Evolutionary conservation across 73 alveolate species (phyloP).

Genomic region (Paramecium caudatum): DNA sequence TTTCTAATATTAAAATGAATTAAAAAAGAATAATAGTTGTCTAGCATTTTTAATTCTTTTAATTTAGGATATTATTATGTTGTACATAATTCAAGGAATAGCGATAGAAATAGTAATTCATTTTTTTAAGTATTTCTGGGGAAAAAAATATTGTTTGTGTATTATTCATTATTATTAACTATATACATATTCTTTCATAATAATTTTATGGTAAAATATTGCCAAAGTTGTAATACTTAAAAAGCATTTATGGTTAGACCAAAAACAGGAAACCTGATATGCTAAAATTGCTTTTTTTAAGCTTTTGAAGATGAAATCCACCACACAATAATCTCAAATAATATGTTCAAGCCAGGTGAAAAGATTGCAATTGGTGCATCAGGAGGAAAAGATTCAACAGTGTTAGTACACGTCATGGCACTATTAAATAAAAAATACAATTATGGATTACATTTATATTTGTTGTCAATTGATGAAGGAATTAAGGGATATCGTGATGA

Average conservation of each 20-base stretch:
- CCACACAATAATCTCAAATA: constrained; percentile 88
- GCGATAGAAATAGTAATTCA: too few species aligned
- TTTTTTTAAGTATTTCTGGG: too few species aligned
- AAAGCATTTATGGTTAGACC: constrained; percentile 82
- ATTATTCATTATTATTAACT: neutral
- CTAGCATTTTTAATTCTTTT: too few species aligned
- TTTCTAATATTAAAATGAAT: too few species aligned
- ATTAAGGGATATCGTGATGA: constrained; percentile 99
- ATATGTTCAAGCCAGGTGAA: constrained; percentile 91
- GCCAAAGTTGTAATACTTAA: constrained; percentile 64
- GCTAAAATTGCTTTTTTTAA: constrained; percentile 94
- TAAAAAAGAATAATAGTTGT: too few species aligned
- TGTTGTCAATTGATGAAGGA: constrained; percentile 98
- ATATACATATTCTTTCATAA: too few species aligned
- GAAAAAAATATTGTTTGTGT: neutral
- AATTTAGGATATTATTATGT: too few species aligned
- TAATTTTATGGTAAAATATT: constrained; percentile 73
- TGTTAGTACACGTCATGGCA: constrained; percentile 94
- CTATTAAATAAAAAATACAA: constrained; percentile 92
- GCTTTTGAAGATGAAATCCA: constrained; percentile 98
- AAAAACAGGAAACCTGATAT: constrained; percentile 90
- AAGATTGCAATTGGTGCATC: constrained; percentile 93
- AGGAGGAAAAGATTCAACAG: constrained; percentile 99
- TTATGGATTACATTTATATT: constrained; percentile 92
- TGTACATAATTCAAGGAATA: too few species aligned